Evolutionary conservation across 345 rosid genomes (phyloP).

Genomic region (Gossypium thurberi): DNA sequence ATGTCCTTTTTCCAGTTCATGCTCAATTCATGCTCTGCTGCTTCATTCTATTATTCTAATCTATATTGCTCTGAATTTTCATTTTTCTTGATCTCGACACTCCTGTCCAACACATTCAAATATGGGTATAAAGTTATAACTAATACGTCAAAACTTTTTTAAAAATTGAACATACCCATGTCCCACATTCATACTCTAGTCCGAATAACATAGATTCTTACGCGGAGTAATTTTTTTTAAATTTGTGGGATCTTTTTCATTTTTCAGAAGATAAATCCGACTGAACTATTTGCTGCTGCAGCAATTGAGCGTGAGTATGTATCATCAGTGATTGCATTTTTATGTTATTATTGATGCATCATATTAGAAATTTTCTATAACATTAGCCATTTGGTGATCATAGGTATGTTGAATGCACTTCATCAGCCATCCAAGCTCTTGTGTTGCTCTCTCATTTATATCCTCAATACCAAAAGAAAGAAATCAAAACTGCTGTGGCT

Average conservation of each 20-base stretch:
- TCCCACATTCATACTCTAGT: not conserved
- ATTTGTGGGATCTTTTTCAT: not conserved
- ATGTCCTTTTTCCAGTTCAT: not conserved
- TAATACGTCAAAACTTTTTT: not conserved
- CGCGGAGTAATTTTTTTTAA: not conserved
- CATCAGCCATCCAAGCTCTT: conserved; percentile 6
- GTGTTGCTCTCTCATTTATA: not conserved
- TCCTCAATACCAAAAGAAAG: not conserved
- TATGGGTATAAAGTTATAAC: too few relatives aligned
- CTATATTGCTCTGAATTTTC: not conserved
- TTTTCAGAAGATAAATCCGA: conserved; percentile 7
- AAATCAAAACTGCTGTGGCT: conserved; percentile 7
- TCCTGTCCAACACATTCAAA: not conserved
- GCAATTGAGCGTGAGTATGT: conserved; percentile 6
- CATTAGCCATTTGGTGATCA: not conserved
- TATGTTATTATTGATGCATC: not conserved
- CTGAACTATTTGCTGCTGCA: conserved; percentile 9
- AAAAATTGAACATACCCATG: not conserved
- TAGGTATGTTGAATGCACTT: conserved; percentile 10
- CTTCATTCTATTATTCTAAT: not conserved
- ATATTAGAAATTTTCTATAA: not conserved
- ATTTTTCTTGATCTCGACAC: not conserved
- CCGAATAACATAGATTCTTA: not conserved
- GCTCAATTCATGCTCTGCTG: not conserved
- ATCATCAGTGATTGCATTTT: not conserved